Evolutionary conservation across 345 rosid species (phyloP).

Genomic region (Eucalyptus erythrocorys): DNA sequence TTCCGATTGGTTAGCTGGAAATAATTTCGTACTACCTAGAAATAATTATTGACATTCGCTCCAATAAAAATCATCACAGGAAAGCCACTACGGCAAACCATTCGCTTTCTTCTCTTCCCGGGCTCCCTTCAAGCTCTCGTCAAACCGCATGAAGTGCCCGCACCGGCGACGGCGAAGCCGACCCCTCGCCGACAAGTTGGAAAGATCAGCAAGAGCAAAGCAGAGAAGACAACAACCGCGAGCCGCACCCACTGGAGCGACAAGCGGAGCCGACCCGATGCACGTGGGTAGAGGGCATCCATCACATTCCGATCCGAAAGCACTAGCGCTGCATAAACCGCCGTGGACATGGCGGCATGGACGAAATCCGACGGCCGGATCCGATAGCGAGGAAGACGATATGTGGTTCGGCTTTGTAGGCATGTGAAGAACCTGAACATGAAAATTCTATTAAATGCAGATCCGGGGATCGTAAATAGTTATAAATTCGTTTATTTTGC

Average conservation of each 20-base stretch:
- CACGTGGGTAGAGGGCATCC: not conserved
- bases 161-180: not conserved
- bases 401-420: not conserved
- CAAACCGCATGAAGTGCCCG: not conserved
- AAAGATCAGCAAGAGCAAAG: not conserved
- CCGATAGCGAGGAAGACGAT: not conserved
- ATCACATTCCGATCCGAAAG: not conserved
- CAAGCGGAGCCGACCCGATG: not conserved
- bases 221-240: not conserved
- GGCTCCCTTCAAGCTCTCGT: not conserved
- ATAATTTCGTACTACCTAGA: not conserved
- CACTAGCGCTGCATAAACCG: not conserved
- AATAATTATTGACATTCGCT: not conserved
- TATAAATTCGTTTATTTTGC: not conserved
- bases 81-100: not conserved
- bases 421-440: not conserved
- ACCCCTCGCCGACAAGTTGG: not conserved
- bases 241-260: not conserved
- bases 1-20: not conserved
- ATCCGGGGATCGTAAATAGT: not conserved
- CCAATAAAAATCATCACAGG: not conserved
- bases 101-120: not conserved
- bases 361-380: not conserved
- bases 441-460: not conserved
- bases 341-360: not conserved